These are phyloP conservation scores for Apiotrichum gamsii DNA, from an alignment of 1,284 basidiomycete genomes.

Conservation along the genomic window DNA sequence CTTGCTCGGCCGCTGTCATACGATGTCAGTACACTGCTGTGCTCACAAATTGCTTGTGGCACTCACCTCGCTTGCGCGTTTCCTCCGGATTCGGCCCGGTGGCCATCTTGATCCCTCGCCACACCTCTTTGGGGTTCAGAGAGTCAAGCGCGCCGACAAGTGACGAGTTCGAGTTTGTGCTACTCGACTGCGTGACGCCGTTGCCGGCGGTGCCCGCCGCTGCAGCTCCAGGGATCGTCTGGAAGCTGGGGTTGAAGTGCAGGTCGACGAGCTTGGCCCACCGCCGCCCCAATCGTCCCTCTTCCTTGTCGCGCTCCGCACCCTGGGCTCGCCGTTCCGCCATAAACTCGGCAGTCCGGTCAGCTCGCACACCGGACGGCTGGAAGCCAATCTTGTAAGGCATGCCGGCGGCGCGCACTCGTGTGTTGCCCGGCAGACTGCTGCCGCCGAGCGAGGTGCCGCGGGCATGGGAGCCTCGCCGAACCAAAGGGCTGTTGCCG, in stretches of 20 bases:
- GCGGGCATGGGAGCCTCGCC: no score
- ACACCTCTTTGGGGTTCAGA: constrained; percentile 43
- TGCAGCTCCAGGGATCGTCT: constrained; percentile 5
- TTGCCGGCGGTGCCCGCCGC: constrained; percentile 6
- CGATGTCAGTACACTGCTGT: no score
- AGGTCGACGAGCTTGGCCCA: constrained; percentile 77
- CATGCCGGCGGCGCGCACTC: constrained; percentile 20
- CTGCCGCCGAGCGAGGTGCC: not conserved
- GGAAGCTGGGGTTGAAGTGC: constrained; percentile 60
- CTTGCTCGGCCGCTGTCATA: constrained; percentile 72
- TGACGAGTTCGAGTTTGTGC: constrained; percentile 10
- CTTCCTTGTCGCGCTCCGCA: constrained; percentile 64
- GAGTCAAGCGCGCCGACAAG: constrained; percentile 29
- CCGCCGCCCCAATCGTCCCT: constrained; percentile 69
- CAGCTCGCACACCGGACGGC: constrained; percentile 64
- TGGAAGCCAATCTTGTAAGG: constrained; percentile 77
- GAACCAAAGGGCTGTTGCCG: no score
- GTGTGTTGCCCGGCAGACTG: not conserved
- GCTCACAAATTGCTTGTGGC: no score
- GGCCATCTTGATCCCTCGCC: constrained; percentile 54
- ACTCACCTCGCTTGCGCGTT: constrained; percentile 38
- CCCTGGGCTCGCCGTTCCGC: constrained; percentile 54
- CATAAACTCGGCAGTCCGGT: constrained; percentile 71
- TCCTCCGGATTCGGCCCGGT: constrained; percentile 54
- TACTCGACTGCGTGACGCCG: constrained; percentile 22